Evolutionary conservation across 495 filamentous ascomycete species (phyloP).

Genomic region (Cryomyces antarcticus): DNA sequence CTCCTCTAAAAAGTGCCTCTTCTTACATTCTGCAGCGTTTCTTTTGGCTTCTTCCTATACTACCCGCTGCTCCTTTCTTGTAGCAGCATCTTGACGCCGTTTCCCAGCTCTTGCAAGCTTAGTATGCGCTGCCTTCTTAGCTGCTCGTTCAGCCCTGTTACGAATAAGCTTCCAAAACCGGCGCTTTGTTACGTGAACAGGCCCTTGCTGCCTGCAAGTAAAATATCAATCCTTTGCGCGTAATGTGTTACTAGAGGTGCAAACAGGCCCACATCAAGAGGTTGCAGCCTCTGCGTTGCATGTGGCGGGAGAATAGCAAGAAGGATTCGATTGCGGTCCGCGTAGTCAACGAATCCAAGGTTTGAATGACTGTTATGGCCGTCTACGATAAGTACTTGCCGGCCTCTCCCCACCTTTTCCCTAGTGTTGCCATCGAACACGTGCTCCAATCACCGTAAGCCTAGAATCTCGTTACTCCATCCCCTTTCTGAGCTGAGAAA

Average conservation of each 20-base stretch:
- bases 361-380: constrained; percentile 7
- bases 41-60: background rate
- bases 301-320: constrained; percentile 4
- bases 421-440: constrained; percentile 7
- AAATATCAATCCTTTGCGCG: background rate
- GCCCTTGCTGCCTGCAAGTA: background rate
- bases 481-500: constrained; percentile 3
- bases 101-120: background rate
- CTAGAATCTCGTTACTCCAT: constrained; percentile 8
- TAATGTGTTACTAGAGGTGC: constrained; percentile 3
- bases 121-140: too few species aligned
- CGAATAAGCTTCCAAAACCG: background rate
- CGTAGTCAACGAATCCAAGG: constrained; percentile 7
- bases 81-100: background rate
- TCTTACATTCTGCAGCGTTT: background rate
- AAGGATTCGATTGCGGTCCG: constrained; percentile 4
- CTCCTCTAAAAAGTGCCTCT: background rate
- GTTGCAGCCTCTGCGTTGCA: constrained; percentile 8
- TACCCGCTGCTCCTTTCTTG: too few species aligned
- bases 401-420: background rate
- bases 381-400: constrained; percentile 7
- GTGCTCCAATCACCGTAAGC: constrained; percentile 3
- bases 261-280: constrained; percentile 7
- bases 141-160: background rate
- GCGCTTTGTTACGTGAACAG: background rate